Evolutionary conservation across 1,284 basidiomycete species (phyloP), one percentile per base, ranked within the genome.

Genomic region (Blastosporella zonata): DNA sequence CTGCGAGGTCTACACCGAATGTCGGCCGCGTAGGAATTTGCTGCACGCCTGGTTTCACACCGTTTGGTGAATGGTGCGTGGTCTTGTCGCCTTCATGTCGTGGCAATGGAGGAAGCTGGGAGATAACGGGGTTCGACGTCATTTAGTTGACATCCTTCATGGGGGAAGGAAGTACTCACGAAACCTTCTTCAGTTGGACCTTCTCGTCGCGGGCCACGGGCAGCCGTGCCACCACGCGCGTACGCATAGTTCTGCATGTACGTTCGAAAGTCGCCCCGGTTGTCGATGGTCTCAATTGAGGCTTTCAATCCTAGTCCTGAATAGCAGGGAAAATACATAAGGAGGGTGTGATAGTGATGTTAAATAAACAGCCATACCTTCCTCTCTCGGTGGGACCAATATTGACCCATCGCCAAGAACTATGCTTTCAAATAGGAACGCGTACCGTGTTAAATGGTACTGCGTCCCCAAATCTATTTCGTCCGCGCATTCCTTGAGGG

Each of bases 161-260:
- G 31, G 23, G 29, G 6, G 12, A 52, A 44, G 42, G 43, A n/a
- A 55, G 18, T 5, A 77, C 87, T 62, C 67, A 93, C 90, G 70
- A 90, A 93, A 47, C 90, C 90, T 67, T 94, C 90, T 49, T 94
- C 89, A 54, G 79, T 75, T 5, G 90, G 90, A 3, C 90, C 92
- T 55, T 93, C 90, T 57, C 92, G 73, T 50, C 89, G 75, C 15
- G 87, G 90, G 8, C 87, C 90, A 42, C 82, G 77, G 28, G 76
- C 69, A 12, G 79, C 71, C 34, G 61, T 64, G 47, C 75, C 73
- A 2, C 82, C 91, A 54, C 90, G 87, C 5, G 91, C 91, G 56
- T 84, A 88, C 1, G 90, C 87, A 63, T 97, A 99, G 63, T 97
- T 93, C 64, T 97, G 90, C 94, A 99, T 97, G 67, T 90, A 99